Evolutionary conservation across 2,329 filamentous ascomycete species (phyloP), one percentile per base, ranked within the genome.

Genomic region (Bertia moriformis): DNA sequence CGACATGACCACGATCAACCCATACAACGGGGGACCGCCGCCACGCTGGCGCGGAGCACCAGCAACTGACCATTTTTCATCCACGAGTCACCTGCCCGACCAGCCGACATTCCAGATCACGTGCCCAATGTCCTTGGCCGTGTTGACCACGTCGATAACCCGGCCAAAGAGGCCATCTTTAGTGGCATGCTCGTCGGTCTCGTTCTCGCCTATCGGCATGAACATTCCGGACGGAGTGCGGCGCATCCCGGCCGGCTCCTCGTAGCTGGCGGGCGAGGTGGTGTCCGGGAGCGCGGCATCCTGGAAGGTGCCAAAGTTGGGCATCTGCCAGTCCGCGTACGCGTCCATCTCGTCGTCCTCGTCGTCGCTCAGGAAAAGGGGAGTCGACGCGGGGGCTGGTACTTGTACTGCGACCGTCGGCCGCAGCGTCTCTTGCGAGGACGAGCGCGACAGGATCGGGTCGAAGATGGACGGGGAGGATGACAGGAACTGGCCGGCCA

Each of bases 171-270:
- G 35, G 13, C 40, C 39, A 24, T 35, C 39, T 33, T 44, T 37
- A 14, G 38, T 15, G 15, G 29, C 27, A 14, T 27, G 20, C n/a
- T n/a, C n/a, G n/a, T n/a, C n/a, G n/a, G n/a, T n/a, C 46, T 86
- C 83, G 43, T 76, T 76, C 48, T 87, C 81, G 48, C 87, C 83
- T 48, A 79, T 82, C 4, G 86, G 84, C 82, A 93, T 88, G 50
- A 93, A 82, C 84, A 93, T 93, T 48, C 86, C 87, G 29, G 85
- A 91, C 38, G 77, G 67, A 15, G 85, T 93, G 47, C 87, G 71
- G 44, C 80, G 76, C 66, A 93, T 78, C 39, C 78, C 78, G 14
- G 59, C 63, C 33, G 67, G 62, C 42, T 73, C 67, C 15, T 61
- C 63, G n/a, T 53, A 52, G 43, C 32, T 36, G 43, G 19, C 46